Conservation (phyloP, 345 rosid genomes). For the Clausena lansium region DNA sequence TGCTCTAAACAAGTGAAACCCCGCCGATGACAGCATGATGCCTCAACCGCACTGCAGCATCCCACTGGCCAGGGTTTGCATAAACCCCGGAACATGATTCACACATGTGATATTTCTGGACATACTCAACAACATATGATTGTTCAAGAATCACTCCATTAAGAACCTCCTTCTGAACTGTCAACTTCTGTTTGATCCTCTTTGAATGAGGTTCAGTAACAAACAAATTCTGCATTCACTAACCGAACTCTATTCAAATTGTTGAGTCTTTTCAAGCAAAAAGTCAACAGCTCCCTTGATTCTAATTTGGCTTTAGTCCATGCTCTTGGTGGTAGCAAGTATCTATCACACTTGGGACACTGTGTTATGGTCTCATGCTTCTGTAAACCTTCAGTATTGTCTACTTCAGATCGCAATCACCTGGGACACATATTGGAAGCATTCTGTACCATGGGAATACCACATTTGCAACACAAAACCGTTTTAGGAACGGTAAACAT, state of each 20-base stretch:
- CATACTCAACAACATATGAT: conserved; percentile 19
- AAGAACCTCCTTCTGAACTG: conserved; percentile 30
- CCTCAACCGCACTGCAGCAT: neutral
- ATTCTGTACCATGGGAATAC: neutral
- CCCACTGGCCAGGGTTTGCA: conserved; percentile 5
- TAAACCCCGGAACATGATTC: conserved; percentile 19
- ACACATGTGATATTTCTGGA: conserved; percentile 23
- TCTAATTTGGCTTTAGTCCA: neutral
- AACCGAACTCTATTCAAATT: conserved; percentile 5
- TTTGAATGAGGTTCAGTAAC: conserved; percentile 1
- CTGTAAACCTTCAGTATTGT: conserved; percentile 7
- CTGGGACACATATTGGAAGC: neutral
- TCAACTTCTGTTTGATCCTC: conserved; percentile 1
- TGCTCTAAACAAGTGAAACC: conserved; percentile 1
- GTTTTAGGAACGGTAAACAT: neutral
- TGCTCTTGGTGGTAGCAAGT: neutral
- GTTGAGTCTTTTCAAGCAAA: conserved; percentile 6
- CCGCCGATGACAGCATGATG: neutral
- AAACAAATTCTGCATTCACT: neutral
- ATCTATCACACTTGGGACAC: conserved; percentile 2
- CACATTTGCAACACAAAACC: conserved; percentile 8
- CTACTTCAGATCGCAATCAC: conserved; percentile 2
- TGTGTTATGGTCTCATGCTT: neutral
- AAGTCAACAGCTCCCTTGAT: neutral
- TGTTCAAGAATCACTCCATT: conserved; percentile 27